A percentile compares a stretch with the other conserved stretches of the same genome.
These are phyloP conservation scores for Cryptococcus hybrid DNA, from an alignment of 1,284 basidiomycete genomes.

Conservation along the genomic window DNA sequence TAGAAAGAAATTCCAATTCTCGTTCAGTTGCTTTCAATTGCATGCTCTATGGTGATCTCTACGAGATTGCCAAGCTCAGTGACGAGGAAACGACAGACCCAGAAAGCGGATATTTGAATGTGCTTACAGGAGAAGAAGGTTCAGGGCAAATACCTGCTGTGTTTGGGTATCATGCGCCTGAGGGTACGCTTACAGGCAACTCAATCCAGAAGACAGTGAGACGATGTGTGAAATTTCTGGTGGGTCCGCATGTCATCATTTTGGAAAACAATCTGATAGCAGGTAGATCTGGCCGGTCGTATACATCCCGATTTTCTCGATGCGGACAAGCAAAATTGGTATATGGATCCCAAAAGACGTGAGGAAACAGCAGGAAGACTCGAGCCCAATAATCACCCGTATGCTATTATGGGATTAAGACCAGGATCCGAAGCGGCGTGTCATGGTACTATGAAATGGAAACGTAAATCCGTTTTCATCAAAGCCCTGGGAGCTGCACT, in stretches of 20 bases:
- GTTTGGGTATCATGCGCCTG: constrained; percentile 16
- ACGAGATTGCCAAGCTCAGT: constrained; percentile 22
- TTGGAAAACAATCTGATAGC: not conserved
- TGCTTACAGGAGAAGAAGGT: not conserved
- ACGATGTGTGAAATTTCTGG: constrained; percentile 39
- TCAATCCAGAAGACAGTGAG: constrained; percentile 28
- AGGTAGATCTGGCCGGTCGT: constrained; percentile 37
- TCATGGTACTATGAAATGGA: constrained; percentile 19
- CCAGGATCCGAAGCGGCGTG: constrained; percentile 14
- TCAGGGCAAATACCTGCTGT: constrained; percentile 7
- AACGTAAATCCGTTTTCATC: constrained; percentile 16
- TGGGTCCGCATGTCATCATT: constrained; percentile 4
- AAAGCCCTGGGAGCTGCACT: no score
- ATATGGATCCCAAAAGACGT: constrained; percentile 10
- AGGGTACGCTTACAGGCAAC: constrained; percentile 24
- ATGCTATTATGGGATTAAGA: constrained; percentile 19
- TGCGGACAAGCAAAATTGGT: constrained; percentile 21
- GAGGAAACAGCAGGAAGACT: constrained; percentile 8
- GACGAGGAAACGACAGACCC: not conserved
- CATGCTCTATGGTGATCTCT: constrained; percentile 38
- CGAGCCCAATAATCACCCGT: constrained; percentile 12
- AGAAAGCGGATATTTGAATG: not conserved
- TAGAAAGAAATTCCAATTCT: no score
- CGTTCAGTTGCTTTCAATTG: no score
- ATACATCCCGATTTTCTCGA: constrained; percentile 38